A percentile compares a stretch with the other conserved stretches of the same genome.
Conservation (phyloP, 371 early-diverging fungal genomes). For the Actinomortierella ambigua region DNA sequence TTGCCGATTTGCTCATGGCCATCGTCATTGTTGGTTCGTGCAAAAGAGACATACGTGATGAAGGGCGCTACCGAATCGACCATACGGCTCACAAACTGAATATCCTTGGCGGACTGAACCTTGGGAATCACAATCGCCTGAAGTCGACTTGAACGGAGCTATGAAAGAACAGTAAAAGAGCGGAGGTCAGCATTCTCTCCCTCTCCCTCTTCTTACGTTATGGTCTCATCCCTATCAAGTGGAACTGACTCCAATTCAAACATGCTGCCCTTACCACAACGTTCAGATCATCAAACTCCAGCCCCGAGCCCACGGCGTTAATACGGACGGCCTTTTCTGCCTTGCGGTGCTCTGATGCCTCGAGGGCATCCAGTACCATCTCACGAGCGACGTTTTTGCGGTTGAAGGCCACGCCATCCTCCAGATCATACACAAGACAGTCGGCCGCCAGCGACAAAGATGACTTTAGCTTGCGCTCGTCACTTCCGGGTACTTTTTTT, state of each 20-base stretch:
- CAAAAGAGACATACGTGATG: slow-evolving; percentile 56
- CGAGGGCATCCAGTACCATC: slow-evolving; percentile 71
- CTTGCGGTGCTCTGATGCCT: slow-evolving; percentile 70
- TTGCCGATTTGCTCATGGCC: not conserved
- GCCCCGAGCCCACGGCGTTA: slow-evolving; percentile 83
- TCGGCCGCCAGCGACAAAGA: slow-evolving; percentile 74
- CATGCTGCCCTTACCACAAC: slow-evolving; percentile 63
- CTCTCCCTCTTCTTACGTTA: not conserved
- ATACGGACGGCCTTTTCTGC: slow-evolving; percentile 88
- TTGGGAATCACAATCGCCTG: slow-evolving; percentile 91
- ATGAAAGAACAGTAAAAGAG: not conserved
- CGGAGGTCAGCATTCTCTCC: not conserved
- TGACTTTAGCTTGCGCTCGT: slow-evolving; percentile 86
- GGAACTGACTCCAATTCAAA: slow-evolving; percentile 1
- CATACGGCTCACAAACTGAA: slow-evolving; percentile 79
- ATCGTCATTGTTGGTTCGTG: not conserved
- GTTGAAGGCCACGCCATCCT: slow-evolving; percentile 86
- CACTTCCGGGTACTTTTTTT: slow-evolving; percentile 80
- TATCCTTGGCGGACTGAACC: slow-evolving; percentile 79
- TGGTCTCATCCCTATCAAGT: no score
- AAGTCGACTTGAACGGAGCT: slow-evolving; percentile 73
- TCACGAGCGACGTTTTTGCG: slow-evolving; percentile 82
- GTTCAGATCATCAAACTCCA: slow-evolving; percentile 81
- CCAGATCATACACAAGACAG: slow-evolving; percentile 89
- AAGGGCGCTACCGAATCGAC: slow-evolving; percentile 79